phyloP scores from a whole-genome alignment of 805 yeast species.

The Brettanomyces custersianus region DNA sequence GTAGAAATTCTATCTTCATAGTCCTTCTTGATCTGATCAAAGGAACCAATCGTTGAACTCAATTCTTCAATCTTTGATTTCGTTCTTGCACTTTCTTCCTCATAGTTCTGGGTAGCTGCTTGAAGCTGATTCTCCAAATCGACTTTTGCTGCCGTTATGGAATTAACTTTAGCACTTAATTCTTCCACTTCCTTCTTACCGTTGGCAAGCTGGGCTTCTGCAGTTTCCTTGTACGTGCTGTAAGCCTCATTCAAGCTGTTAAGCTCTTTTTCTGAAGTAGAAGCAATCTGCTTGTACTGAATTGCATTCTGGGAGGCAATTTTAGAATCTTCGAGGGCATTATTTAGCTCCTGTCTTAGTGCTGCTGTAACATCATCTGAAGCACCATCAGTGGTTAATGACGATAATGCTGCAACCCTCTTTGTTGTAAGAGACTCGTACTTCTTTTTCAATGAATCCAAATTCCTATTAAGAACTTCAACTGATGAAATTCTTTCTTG shows the following conservation, averaged over 20 bases:
- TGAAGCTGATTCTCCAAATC: conserved; percentile 10
- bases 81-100: conserved; percentile 6
- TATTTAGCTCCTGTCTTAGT: conserved; percentile 24
- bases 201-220: conserved; percentile 14
- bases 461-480: conserved; percentile 31
- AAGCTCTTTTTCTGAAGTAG: conserved; percentile 60
- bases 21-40: conserved; percentile 19
- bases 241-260: conserved; percentile 43
- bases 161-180: conserved; percentile 7
- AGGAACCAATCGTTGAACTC: conserved; percentile 14
- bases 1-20: conserved; percentile 23
- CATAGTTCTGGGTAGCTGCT: conserved; percentile 7
- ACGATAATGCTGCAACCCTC: conserved; percentile 21
- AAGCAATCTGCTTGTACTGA: conserved; percentile 56
- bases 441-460: conserved; percentile 27
- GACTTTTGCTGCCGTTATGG: conserved; percentile 9
- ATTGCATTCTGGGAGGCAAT: conserved; percentile 47
- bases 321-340: conserved; percentile 44
- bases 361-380: conserved; percentile 15
- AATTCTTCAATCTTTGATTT: conserved; percentile 17
- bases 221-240: conserved; percentile 32
- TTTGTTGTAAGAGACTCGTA: conserved; percentile 20
- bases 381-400: conserved; percentile 11
- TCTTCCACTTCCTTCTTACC: conserved; percentile 8
- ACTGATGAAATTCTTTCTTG: conserved; percentile 30